These are phyloP conservation scores for Misopates orontium DNA, from an alignment of 257 asterid genomes.

Conservation along the genomic window DNA sequence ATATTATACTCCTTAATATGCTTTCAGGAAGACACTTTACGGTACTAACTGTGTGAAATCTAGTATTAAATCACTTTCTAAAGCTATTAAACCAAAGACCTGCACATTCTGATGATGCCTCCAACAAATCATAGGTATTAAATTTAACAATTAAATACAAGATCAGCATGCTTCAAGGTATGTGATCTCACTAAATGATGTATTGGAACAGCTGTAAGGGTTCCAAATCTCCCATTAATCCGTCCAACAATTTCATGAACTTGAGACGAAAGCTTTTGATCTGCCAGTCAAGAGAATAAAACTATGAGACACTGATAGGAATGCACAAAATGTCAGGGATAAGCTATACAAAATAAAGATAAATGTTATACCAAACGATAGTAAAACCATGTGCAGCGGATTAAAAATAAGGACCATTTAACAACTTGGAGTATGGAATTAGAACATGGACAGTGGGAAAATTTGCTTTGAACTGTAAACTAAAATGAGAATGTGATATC, in stretches of 20 bases:
- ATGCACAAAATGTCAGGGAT: not conserved
- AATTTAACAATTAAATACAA: not conserved
- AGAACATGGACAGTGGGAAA: not conserved
- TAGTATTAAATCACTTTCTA: not conserved
- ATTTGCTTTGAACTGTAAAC: not conserved
- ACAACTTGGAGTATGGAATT: not conserved
- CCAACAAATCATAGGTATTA: not conserved
- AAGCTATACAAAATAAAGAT: not conserved
- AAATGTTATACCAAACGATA: not conserved
- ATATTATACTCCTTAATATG: not conserved
- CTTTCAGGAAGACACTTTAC: not conserved
- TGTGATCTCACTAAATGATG: conserved; percentile 78
- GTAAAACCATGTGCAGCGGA: not conserved
- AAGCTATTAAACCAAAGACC: not conserved
- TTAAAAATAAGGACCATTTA: not conserved
- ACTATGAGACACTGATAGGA: conserved; percentile 5
- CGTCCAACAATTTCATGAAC: conserved; percentile 98
- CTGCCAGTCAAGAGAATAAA: conserved; percentile 43
- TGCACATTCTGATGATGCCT: not conserved
- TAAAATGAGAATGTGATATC: no score
- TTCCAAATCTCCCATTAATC: conserved; percentile 92
- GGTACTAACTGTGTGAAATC: not conserved
- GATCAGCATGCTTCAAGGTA: conserved; percentile 20
- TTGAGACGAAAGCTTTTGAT: conserved; percentile 84
- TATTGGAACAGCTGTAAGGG: conserved; percentile 79